Percentiles rank a stretch among this genome's conserved stretches.
phyloP scores from a whole-genome alignment of 257 asterid genomes.

The Petrea volubilis region DNA sequence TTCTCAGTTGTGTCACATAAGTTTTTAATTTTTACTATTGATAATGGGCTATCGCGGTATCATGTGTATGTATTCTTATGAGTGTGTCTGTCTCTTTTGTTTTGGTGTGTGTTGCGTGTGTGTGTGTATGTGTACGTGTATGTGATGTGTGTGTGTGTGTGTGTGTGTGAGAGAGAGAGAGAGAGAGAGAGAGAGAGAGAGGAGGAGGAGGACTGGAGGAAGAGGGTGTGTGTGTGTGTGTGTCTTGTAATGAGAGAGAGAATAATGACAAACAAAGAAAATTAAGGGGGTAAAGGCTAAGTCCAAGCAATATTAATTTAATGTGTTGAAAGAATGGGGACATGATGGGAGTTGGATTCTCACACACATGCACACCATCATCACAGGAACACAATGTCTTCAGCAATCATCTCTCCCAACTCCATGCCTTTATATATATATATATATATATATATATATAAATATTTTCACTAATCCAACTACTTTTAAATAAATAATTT shows the following conservation, averaged over 20 bases:
- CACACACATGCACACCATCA: constrained; percentile 50
- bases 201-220: too few species aligned
- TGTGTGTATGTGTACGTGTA: background rate
- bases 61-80: background rate
- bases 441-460: too few species aligned
- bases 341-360: constrained; percentile 51
- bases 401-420: constrained; percentile 34
- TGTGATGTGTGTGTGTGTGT: background rate
- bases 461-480: background rate
- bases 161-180: background rate
- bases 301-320: constrained; percentile 25
- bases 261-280: constrained; percentile 26
- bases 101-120: background rate
- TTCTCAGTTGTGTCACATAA: background rate
- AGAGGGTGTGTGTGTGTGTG: background rate
- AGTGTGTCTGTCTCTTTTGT: background rate
- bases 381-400: constrained; percentile 36
- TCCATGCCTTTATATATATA: too few species aligned
- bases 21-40: background rate
- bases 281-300: constrained; percentile 11
- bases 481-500: background rate
- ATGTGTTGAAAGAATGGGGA: constrained; percentile 44
- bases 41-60: background rate
- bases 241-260: constrained; percentile 11
- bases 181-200: background rate